These are phyloP conservation scores for Trichoderma virens DNA, from an alignment of 495 filamentous ascomycete genomes.

Conservation along the genomic window DNA sequence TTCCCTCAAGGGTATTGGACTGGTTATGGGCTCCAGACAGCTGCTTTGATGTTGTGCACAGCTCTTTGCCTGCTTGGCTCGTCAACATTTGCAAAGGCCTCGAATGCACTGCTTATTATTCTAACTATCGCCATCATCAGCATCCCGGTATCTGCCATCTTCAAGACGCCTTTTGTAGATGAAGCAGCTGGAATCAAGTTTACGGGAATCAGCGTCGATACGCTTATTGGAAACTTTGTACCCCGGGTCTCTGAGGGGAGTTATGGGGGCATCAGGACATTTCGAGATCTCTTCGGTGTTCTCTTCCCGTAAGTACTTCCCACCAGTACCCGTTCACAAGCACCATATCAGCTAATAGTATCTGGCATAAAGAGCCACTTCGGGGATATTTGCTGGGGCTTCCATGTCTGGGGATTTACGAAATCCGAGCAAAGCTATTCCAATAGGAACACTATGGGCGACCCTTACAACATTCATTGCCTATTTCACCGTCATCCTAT, in stretches of 20 bases:
- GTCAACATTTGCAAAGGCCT: slow-evolving; percentile 70
- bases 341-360: too few species aligned
- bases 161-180: slow-evolving; percentile 58
- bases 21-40: slow-evolving; percentile 70
- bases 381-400: slow-evolving; percentile 63
- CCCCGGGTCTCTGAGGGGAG: slow-evolving; percentile 37
- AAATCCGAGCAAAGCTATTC: slow-evolving; percentile 79
- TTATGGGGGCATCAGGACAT: slow-evolving; percentile 59
- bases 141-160: slow-evolving; percentile 67
- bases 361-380: slow-evolving; percentile 44
- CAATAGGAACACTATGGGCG: slow-evolving; percentile 70
- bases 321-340: neutral
- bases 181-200: slow-evolving; percentile 58
- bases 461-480: slow-evolving; percentile 66
- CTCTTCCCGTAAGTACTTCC: slow-evolving; percentile 54
- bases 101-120: slow-evolving; percentile 69
- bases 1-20: slow-evolving; percentile 68
- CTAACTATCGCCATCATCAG: slow-evolving; percentile 70
- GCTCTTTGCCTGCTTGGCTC: slow-evolving; percentile 72
- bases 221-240: slow-evolving; percentile 62
- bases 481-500: slow-evolving; percentile 69
- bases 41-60: slow-evolving; percentile 65
- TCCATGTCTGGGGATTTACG: slow-evolving; percentile 85
- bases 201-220: slow-evolving; percentile 63
- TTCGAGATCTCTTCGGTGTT: slow-evolving; percentile 79